These are phyloP conservation scores for Amanita polypyramis DNA, from an alignment of 768 basidiomycete species.

Conservation along the genomic window DNA sequence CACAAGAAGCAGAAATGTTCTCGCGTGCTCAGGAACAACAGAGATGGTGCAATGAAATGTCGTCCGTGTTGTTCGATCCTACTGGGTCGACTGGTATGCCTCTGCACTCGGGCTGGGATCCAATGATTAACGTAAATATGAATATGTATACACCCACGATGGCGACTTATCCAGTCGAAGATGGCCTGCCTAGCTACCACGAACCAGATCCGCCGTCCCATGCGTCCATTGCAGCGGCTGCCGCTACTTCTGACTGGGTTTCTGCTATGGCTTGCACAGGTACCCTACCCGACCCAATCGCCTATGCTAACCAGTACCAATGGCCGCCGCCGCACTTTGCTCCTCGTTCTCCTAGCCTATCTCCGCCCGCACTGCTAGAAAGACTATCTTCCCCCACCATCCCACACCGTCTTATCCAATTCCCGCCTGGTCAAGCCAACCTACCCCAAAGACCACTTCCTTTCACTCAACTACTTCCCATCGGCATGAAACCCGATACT, in stretches of 20 bases:
- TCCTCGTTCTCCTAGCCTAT: not conserved
- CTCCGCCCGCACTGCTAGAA: constrained; percentile 8
- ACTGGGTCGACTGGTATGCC: too few relatives aligned
- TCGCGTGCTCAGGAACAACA: constrained; percentile 4
- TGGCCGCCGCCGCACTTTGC: constrained; percentile 4
- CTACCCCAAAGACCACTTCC: constrained; percentile 3
- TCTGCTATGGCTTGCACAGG: constrained; percentile 30
- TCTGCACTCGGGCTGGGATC: not conserved
- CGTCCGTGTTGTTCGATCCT: not conserved
- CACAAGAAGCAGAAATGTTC: constrained; percentile 17
- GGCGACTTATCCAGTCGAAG: not conserved
- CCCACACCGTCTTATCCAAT: not conserved
- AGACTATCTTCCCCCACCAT: not conserved
- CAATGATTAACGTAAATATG: not conserved
- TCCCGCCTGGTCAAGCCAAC: not conserved
- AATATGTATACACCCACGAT: not conserved
- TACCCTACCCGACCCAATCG: constrained; percentile 7
- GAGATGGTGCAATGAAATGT: constrained; percentile 5
- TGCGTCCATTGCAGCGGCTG: too few relatives aligned
- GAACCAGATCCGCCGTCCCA: not conserved
- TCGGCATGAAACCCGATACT: constrained; percentile 37
- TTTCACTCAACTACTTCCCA: constrained; percentile 16
- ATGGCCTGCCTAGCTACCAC: not conserved
- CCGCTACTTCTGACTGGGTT: constrained; percentile 23
- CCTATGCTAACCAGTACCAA: constrained; percentile 5